A percentile compares a stretch with the other conserved stretches of the same genome.
Conservation (phyloP, 768 basidiomycete genomes). For the Naganishia onofrii region DNA sequence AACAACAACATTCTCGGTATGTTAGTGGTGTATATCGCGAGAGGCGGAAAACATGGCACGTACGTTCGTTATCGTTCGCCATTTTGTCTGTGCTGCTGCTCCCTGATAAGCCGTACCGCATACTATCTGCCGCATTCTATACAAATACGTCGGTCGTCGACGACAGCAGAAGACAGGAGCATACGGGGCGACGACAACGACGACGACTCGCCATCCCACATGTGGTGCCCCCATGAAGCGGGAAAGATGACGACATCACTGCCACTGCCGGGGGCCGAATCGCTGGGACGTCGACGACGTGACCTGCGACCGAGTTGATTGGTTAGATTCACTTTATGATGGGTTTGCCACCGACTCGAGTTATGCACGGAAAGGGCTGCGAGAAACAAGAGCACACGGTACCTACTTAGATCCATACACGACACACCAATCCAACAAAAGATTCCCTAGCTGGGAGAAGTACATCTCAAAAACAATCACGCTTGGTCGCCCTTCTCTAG, state of each 20-base stretch:
- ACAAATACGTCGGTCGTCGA: background rate
- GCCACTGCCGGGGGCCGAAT: too few relatives aligned
- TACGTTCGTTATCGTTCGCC: constrained; percentile 18
- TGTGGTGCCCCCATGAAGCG: background rate
- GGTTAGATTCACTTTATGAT: too few relatives aligned
- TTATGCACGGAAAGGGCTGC: too few relatives aligned
- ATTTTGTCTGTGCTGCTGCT: background rate
- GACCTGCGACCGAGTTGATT: too few relatives aligned
- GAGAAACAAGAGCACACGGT: too few relatives aligned
- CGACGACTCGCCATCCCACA: constrained; percentile 24
- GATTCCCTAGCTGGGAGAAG: too few relatives aligned
- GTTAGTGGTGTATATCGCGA: background rate
- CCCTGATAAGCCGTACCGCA: background rate
- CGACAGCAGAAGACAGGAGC: background rate
- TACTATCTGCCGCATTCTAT: background rate
- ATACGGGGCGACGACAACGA: background rate
- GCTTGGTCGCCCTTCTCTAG: too few relatives aligned
- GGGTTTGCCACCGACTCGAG: too few relatives aligned
- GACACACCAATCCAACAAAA: too few relatives aligned
- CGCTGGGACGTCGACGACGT: too few relatives aligned
- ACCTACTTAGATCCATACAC: too few relatives aligned
- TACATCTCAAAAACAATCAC: too few relatives aligned
- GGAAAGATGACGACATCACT: background rate
- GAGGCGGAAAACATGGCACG: background rate
- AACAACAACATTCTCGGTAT: background rate